These are phyloP conservation scores for Endotrypanum monterogeii DNA, from an alignment of 208 protist species.

Conservation along the genomic window DNA sequence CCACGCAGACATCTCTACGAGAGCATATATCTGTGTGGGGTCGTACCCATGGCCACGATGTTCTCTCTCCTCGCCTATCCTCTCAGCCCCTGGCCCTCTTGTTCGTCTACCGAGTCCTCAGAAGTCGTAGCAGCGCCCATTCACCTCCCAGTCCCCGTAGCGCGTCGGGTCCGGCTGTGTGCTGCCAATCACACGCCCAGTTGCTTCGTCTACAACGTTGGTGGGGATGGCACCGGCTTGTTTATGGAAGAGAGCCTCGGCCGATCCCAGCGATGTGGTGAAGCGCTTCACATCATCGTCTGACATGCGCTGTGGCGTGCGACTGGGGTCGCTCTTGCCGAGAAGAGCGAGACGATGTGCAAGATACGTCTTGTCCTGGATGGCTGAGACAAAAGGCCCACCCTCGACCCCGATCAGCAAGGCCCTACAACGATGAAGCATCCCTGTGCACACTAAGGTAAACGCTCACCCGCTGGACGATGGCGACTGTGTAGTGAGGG, in stretches of 20 bases:
- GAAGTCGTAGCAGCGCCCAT: constrained; percentile 90
- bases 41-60: background rate
- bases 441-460: constrained; percentile 12
- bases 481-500: background rate
- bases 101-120: constrained; percentile 11
- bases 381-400: constrained; percentile 69
- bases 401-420: constrained; percentile 76
- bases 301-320: constrained; percentile 52
- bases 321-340: constrained; percentile 59
- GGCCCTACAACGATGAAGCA: constrained; percentile 62
- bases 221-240: constrained; percentile 71
- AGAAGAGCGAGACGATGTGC: constrained; percentile 81
- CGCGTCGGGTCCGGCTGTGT: constrained; percentile 81
- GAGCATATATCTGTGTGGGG: background rate
- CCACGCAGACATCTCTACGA: too few relatives aligned
- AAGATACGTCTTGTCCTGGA: constrained; percentile 81
- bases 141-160: constrained; percentile 91
- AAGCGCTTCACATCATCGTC: constrained; percentile 83
- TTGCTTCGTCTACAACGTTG: constrained; percentile 87
- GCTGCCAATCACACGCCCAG: constrained; percentile 81
- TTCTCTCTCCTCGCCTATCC: background rate
- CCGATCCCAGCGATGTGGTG: constrained; percentile 77
- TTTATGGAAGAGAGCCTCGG: constrained; percentile 89
- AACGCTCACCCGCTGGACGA: background rate
- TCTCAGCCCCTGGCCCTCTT: background rate